Percentiles rank a stretch among this genome's conserved stretches.
Evolutionary conservation across 1,139 yeast genomes (phyloP).

Genomic region (Entelexis paramagnoliae): DNA sequence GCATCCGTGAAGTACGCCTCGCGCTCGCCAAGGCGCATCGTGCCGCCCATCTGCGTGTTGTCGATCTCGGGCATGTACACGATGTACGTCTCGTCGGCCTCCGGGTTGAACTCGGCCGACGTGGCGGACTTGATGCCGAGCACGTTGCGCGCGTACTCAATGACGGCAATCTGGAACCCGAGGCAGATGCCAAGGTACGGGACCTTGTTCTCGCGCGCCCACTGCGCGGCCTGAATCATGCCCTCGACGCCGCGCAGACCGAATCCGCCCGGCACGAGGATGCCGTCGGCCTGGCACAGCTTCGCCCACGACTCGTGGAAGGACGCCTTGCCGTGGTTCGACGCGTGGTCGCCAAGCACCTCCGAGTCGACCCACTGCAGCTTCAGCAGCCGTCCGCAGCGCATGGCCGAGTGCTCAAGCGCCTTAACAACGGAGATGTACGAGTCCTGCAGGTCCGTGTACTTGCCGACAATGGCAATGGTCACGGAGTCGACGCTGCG

Average conservation of each 20-base stretch:
- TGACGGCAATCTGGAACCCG: constrained; percentile 94
- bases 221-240: constrained; percentile 92
- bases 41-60: constrained; percentile 93
- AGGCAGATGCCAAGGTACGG: constrained; percentile 96
- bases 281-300: constrained; percentile 92
- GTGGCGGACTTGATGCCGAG: constrained; percentile 60
- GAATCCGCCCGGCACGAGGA: constrained; percentile 96
- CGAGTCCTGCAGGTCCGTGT: constrained; percentile 89
- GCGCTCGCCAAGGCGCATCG: constrained; percentile 96
- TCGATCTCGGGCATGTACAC: constrained; percentile 98
- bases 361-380: constrained; percentile 95
- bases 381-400: constrained; percentile 69
- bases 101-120: constrained; percentile 65
- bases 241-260: constrained; percentile 98
- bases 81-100: constrained; percentile 56
- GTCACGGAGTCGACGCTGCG: constrained; percentile 75
- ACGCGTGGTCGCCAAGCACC: constrained; percentile 55
- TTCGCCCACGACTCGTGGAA: constrained; percentile 95
- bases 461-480: constrained; percentile 94
- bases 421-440: constrained; percentile 92
- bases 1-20: constrained; percentile 74
- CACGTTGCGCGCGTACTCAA: constrained; percentile 80
- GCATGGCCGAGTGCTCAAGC: constrained; percentile 89
- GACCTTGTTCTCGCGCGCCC: constrained; percentile 89
- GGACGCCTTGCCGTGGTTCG: constrained; percentile 47